A percentile compares a stretch with the other conserved stretches of the same genome.
Conservation (phyloP, 305 asterid species). For the Vinca major region DNA sequence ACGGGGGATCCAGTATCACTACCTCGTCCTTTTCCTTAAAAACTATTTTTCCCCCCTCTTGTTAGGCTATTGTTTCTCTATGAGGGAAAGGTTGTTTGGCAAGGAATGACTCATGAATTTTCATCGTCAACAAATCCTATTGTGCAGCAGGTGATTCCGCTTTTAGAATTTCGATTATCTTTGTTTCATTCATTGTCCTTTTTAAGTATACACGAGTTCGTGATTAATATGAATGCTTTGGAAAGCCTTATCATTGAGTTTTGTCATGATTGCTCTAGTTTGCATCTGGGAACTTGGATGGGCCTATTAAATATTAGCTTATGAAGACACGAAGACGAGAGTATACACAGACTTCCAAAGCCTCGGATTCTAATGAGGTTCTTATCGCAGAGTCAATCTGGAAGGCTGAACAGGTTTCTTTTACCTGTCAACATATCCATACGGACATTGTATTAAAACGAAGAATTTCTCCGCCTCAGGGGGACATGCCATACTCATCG, state of each 20-base stretch:
- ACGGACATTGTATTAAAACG: not conserved
- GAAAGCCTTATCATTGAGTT: conserved; percentile 3
- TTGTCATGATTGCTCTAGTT: conserved; percentile 37
- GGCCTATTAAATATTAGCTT: conserved; percentile 65
- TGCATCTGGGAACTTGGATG: conserved; percentile 92
- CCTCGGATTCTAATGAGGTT: conserved; percentile 1
- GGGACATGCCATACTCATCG: not conserved
- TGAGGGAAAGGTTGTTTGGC: conserved; percentile 94
- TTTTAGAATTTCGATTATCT: not conserved
- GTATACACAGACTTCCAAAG: not conserved
- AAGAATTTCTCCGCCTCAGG: not conserved
- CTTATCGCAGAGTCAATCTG: not conserved
- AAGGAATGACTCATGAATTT: conserved; percentile 92
- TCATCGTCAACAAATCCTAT: conserved; percentile 72
- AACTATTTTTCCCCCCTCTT: conserved; percentile 19
- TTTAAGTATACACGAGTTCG: not conserved
- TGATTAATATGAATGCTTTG: not conserved
- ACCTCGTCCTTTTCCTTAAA: conserved; percentile 6
- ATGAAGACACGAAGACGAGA: conserved; percentile 1
- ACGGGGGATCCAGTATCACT: not conserved
- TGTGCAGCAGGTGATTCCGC: conserved; percentile 66
- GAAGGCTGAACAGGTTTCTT: not conserved
- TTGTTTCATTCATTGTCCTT: not conserved
- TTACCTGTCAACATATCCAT: not conserved
- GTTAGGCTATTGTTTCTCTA: conserved; percentile 69